Conservation (phyloP, 164 flowering plant genomes). For the Sextonia rubra region DNA sequence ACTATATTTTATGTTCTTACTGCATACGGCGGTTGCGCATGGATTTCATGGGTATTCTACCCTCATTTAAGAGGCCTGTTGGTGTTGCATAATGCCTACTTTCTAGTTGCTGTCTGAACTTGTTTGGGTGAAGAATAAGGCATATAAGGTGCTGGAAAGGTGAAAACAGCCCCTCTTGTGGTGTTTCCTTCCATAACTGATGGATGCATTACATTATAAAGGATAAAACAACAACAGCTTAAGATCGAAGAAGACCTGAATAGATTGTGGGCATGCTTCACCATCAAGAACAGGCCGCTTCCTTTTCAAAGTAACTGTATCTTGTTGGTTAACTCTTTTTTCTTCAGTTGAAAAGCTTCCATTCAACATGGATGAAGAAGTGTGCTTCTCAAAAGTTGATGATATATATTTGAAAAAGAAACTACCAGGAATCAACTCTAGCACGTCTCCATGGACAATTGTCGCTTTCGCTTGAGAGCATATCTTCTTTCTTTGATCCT, state of each 20-base stretch:
- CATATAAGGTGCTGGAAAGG: too few species aligned
- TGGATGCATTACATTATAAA: background rate
- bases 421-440: conserved; percentile 90
- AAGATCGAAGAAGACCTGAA: conserved; percentile 26
- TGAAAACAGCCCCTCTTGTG: too few species aligned
- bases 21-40: too few species aligned
- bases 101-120: too few species aligned
- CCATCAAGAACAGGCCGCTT: conserved; percentile 36
- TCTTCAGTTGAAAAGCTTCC: conserved; percentile 25
- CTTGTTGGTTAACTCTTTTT: conserved; percentile 8
- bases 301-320: conserved; percentile 37
- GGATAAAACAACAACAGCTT: background rate
- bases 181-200: too few species aligned
- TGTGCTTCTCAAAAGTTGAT: conserved; percentile 10
- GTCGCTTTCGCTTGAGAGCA: conserved; percentile 32
- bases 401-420: conserved; percentile 52
- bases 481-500: conserved; percentile 53
- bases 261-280: conserved; percentile 30
- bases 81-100: too few species aligned
- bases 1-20: too few species aligned
- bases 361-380: conserved; percentile 7
- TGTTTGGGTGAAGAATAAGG: too few species aligned
- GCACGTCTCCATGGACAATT: conserved; percentile 51
- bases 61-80: too few species aligned
- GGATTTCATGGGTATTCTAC: too few species aligned